Evolutionary conservation across 2,329 filamentous ascomycete genomes (phyloP), one percentile per base, ranked within the genome.

Genomic region (Alternaria novae-zelandiae): DNA sequence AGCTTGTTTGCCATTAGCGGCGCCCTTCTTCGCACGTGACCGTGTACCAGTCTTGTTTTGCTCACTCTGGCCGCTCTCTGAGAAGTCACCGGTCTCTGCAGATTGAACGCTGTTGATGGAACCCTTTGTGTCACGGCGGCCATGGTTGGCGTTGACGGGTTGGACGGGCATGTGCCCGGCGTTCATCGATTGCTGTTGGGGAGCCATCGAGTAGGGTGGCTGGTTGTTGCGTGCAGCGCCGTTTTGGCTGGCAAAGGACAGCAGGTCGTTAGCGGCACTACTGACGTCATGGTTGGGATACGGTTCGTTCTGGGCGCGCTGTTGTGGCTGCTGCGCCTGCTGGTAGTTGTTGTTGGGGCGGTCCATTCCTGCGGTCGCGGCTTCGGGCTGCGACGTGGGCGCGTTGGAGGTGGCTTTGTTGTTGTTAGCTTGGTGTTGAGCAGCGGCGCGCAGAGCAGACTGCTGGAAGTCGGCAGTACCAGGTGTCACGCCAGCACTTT

Each of bases 401-500:
- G 74, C 76, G 63, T 71, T 78, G 51, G 77, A 82, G 72, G 63
- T 82, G 73, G 62, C 81, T 78, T 75, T 82, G 82, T 82, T 63
- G 78, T 75, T 72, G 65, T 76, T 78, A 59, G 78, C 74, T 17
- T 65, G 59, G 28, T 62, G 59, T 61, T 78, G 77, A 12, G 88
- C 87, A 15, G 91, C 91, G 20, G 92, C 93, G 70, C 88, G 94
- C 80, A 98, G 83, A 26, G 95, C 96, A 68, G 95, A 97, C 63
- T 95, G 91, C 74, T 98, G 95, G 74, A 99, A 99, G 75, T 99
- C 96, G 54, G 97, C 83, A 0, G 95, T 97, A 65, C 91, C 90
- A 9, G 96, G 96, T 2, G 96, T 99, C 5, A 93, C 91, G 59
- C 91, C 92, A 68, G 92, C 92, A 76, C 88, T 92, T 68, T 92